Evolutionary conservation across 306 rosid species (phyloP).

Genomic region (Cucumis melo): DNA sequence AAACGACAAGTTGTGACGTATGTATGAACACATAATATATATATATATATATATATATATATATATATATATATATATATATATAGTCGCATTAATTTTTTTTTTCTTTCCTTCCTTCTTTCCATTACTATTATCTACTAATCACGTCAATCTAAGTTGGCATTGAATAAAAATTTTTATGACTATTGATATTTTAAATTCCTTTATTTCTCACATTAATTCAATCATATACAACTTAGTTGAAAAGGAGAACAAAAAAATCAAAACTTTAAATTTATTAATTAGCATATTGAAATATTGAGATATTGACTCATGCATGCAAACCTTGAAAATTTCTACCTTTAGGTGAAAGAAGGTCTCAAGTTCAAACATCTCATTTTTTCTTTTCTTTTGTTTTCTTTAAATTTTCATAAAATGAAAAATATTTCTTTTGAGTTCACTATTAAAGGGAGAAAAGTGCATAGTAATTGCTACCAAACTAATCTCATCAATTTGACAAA

Average conservation of each 20-base stretch:
- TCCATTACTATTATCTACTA: background rate
- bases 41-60: background rate
- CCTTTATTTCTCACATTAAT: background rate
- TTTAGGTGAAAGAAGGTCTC: background rate
- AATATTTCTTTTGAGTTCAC: too few species aligned
- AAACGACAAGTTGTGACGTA: background rate
- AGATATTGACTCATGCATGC: background rate
- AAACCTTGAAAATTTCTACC: background rate
- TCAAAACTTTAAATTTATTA: background rate
- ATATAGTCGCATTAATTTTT: too few species aligned
- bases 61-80: too few species aligned
- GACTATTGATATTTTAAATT: background rate
- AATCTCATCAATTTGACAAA: too few species aligned
- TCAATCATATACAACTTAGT: background rate
- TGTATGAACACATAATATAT: background rate
- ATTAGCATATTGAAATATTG: background rate
- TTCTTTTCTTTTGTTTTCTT: too few species aligned
- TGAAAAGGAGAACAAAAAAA: background rate
- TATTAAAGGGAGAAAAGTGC: too few species aligned
- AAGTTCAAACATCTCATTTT: background rate
- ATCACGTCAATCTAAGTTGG: background rate
- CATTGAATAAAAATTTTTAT: background rate
- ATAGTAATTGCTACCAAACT: too few species aligned
- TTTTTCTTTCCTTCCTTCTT: background rate
- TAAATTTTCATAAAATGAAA: too few species aligned